Base-by-base conservation (phyloP, 805 yeast genomes). In the Ogataea wickerhamii region DNA sequence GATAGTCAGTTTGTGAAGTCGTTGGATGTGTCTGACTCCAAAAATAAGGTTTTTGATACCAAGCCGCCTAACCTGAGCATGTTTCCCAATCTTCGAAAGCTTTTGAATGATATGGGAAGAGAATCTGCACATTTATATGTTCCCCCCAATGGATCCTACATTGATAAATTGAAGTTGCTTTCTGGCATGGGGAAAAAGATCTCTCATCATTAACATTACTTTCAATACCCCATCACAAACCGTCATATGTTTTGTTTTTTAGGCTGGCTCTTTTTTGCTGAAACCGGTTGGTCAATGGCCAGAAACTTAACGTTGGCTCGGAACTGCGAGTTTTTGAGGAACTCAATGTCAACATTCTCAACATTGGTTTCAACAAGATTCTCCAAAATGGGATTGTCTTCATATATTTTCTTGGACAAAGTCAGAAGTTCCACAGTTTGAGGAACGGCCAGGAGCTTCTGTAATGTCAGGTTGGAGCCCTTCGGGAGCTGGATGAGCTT, bases 401-500 rank as follows among this genome's bases (percentile, higher is more conserved):
- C 36, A 3, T 45, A n/a, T 3, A 45, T 38, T 2, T 50, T 48
- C 24, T 38, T 43, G 6, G 41, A 22, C 17, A 58, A 18, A 5
- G 44, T 47, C 30, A 58, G 32, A 19, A 56, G 34, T 21, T 52
- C 59, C 13, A 42, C 40, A 5, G 44, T 30, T 10, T 31, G 36
- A 4, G 30, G 34, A 4, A 33, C 17, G 2, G 43, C 49, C 12
- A 58, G 28, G 3, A 51, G 48, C 5, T 36, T 20, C 17, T 46
- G 44, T 4, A 60, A 30, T 35, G 30, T 41, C n/a, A 18, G 25
- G 19, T 55, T 48, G 4, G 63, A 51, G 7, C 66, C 74, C 38
- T 64, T 67, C 2, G 88, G 88, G 18, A 83, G 61, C 44, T 78
- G 82, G 2, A 82, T 67, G 30, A 82, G 59, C 43, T 76, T 80